Percentiles rank a stretch among this genome's conserved stretches.
phyloP scores from a whole-genome alignment of 495 filamentous ascomycete species.

The Astrocystis sublimbata region DNA sequence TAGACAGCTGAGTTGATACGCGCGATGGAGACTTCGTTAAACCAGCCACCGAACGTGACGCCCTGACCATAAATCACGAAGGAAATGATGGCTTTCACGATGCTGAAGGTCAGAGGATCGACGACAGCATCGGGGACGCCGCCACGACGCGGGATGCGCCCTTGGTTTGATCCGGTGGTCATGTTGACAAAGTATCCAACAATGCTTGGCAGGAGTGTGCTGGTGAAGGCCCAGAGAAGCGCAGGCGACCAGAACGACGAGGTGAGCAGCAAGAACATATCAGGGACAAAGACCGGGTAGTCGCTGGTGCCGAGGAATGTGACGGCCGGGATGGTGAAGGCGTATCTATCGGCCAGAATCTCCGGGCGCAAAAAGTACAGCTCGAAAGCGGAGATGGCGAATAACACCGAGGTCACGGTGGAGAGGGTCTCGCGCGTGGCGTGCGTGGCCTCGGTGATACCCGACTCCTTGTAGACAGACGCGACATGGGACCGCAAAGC shows the following conservation, averaged over 20 bases:
- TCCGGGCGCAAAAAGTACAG: constrained; percentile 58
- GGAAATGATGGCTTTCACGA: constrained; percentile 76
- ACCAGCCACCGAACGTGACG: constrained; percentile 64
- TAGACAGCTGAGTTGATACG: constrained; percentile 67
- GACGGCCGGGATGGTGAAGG: constrained; percentile 68
- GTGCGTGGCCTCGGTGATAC: constrained; percentile 57
- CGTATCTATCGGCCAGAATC: constrained; percentile 66
- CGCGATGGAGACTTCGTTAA: constrained; percentile 56
- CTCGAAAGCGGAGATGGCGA: constrained; percentile 66
- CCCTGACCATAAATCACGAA: constrained; percentile 75
- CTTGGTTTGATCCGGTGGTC: constrained; percentile 44
- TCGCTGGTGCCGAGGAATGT: constrained; percentile 49
- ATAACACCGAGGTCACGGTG: constrained; percentile 64
- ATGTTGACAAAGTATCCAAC: constrained; percentile 89
- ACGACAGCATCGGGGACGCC: constrained; percentile 53
- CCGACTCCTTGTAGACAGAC: constrained; percentile 49
- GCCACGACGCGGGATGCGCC: constrained; percentile 34
- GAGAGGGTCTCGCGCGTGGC: constrained; percentile 65
- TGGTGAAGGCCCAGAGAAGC: constrained; percentile 74
- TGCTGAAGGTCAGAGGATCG: constrained; percentile 87
- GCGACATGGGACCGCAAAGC: constrained; percentile 58
- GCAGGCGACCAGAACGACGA: constrained; percentile 80
- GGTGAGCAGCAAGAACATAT: constrained; percentile 79
- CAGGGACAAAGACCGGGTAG: constrained; percentile 65
- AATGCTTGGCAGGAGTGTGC: constrained; percentile 64